These are phyloP conservation scores for Aspergillus sp. DNA, from an alignment of 2,329 filamentous ascomycete species.

Conservation along the genomic window DNA sequence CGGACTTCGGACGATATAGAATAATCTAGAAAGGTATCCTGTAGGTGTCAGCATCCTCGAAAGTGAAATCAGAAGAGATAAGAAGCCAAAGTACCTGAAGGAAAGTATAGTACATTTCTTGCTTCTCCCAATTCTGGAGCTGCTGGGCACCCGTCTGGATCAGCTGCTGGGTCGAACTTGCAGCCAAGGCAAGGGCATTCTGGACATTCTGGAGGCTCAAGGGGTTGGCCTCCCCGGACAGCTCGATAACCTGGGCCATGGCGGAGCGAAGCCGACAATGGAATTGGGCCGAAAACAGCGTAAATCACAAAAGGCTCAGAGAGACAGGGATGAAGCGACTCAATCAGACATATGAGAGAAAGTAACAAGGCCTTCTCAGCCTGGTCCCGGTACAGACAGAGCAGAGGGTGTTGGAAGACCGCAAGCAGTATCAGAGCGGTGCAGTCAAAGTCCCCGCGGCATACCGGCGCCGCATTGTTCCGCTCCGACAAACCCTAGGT, in stretches of 20 bases:
- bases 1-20: conserved; percentile 67
- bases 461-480: conserved; percentile 11
- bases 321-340: too few relatives aligned
- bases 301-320: too few relatives aligned
- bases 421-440: too few relatives aligned
- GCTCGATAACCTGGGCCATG: conserved; percentile 68
- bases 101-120: conserved; percentile 56
- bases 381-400: too few relatives aligned
- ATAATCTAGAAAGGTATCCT: conserved; percentile 75
- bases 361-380: too few relatives aligned
- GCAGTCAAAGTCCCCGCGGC: conserved; percentile 17
- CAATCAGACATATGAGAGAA: too few relatives aligned
- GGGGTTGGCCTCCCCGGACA: conserved; percentile 70
- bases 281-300: too few relatives aligned
- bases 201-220: conserved; percentile 56
- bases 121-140: conserved; percentile 60
- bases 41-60: conserved; percentile 5
- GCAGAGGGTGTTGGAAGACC: too few relatives aligned
- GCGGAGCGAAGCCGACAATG: too few relatives aligned
- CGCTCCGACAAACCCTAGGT: conserved; percentile 18
- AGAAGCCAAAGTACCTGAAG: conserved; percentile 50
- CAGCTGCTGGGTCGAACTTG: conserved; percentile 54
- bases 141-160: conserved; percentile 60
- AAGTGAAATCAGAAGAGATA: neutral
- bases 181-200: conserved; percentile 54